These are phyloP conservation scores for Ophiocordyceps australis DNA, from an alignment of 2,329 filamentous ascomycete genomes.

Conservation along the genomic window DNA sequence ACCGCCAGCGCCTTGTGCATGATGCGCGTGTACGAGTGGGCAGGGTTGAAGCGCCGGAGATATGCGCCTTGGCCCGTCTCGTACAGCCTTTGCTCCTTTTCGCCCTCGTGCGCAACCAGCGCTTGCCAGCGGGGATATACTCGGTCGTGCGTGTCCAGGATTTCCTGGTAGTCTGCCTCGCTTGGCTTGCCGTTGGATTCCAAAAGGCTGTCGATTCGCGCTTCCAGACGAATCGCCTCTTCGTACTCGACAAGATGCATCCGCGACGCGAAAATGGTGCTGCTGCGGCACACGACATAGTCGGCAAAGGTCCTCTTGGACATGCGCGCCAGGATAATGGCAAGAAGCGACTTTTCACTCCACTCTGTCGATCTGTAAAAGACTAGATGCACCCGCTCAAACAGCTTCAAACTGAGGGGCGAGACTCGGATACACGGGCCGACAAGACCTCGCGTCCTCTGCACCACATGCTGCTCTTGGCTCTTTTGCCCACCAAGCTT, in stretches of 20 bases:
- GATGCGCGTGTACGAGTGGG: slow-evolving; percentile 85
- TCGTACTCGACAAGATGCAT: slow-evolving; percentile 73
- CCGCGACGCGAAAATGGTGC: slow-evolving; percentile 73
- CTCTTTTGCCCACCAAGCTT: no score
- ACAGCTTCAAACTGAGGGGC: slow-evolving; percentile 53
- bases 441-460: slow-evolving; percentile 58
- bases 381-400: slow-evolving; percentile 85
- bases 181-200: slow-evolving; percentile 60
- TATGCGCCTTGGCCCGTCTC: slow-evolving; percentile 77
- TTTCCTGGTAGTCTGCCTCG: slow-evolving; percentile 43
- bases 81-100: slow-evolving; percentile 61
- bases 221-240: slow-evolving; percentile 65
- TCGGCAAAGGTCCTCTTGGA: slow-evolving; percentile 72
- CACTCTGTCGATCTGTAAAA: slow-evolving; percentile 94
- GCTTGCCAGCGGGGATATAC: slow-evolving; percentile 68
- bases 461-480: slow-evolving; percentile 56
- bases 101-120: slow-evolving; percentile 54
- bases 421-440: slow-evolving; percentile 77
- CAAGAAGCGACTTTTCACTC: slow-evolving; percentile 92
- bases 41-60: slow-evolving; percentile 73
- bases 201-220: slow-evolving; percentile 61
- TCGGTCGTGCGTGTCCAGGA: slow-evolving; percentile 54
- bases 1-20: slow-evolving; percentile 73
- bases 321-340: slow-evolving; percentile 85
- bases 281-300: slow-evolving; percentile 78